These are phyloP conservation scores for Pogostemon cablin DNA, from an alignment of 257 asterid genomes.

Conservation along the genomic window DNA sequence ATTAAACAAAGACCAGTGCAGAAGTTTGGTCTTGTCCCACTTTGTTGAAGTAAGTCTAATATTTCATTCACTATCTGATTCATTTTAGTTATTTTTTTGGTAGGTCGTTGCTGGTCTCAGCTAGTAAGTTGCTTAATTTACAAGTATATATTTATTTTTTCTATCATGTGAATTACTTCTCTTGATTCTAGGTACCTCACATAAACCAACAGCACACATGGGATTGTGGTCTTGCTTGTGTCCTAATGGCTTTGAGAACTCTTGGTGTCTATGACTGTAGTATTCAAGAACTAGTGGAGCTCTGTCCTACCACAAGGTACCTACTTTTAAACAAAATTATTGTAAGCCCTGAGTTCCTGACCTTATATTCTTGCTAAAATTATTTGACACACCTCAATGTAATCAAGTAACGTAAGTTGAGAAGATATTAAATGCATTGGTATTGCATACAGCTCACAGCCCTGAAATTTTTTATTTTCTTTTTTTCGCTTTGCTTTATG, in stretches of 20 bases:
- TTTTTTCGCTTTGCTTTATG: too few species aligned
- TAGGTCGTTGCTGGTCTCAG: slow-evolving; percentile 14
- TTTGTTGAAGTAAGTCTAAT: slow-evolving; percentile 59
- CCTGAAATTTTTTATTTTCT: too few species aligned
- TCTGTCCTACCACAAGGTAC: slow-evolving; percentile 85
- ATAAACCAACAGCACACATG: slow-evolving; percentile 75
- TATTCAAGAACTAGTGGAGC: slow-evolving; percentile 61
- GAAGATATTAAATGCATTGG: too few species aligned
- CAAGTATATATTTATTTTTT: background rate
- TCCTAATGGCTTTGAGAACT: slow-evolving; percentile 76
- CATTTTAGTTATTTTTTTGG: slow-evolving; percentile 5
- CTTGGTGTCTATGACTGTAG: slow-evolving; percentile 53
- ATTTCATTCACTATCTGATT: slow-evolving; percentile 9
- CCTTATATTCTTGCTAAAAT: too few species aligned
- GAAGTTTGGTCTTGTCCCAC: slow-evolving; percentile 38
- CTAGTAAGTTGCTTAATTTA: background rate
- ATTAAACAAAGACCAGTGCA: slow-evolving; percentile 41
- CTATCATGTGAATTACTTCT: slow-evolving; percentile 29
- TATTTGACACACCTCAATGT: too few species aligned
- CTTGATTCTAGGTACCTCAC: slow-evolving; percentile 74
- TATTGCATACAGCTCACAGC: too few species aligned
- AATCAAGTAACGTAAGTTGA: too few species aligned
- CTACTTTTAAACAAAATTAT: background rate
- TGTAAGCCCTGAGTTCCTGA: too few species aligned
- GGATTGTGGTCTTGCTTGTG: slow-evolving; percentile 99